Evolutionary conservation across 73 alveolate species (phyloP).

Genomic region (Blepharisma japonicum): DNA sequence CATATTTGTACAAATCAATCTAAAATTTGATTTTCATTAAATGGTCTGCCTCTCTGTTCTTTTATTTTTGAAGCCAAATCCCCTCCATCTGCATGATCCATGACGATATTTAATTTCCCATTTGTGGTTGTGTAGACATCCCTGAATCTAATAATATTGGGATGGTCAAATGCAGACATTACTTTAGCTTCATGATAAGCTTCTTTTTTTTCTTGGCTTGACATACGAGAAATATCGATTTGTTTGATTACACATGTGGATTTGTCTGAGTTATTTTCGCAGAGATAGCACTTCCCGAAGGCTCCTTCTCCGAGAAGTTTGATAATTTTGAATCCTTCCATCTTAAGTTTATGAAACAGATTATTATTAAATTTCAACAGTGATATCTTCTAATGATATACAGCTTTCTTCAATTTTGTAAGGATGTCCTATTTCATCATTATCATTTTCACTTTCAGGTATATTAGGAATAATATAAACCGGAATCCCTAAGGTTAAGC

Average conservation of each 20-base stretch:
- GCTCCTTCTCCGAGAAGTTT: conserved; percentile 89
- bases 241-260: conserved; percentile 79
- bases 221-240: conserved; percentile 76
- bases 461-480: no score
- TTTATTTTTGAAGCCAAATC: conserved; percentile 48
- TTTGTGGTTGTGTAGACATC: conserved; percentile 88
- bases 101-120: conserved; percentile 79
- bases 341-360: no score
- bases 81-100: conserved; percentile 89
- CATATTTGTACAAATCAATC: conserved; percentile 92
- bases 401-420: no score
- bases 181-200: conserved; percentile 88
- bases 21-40: conserved; percentile 81
- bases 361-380: no score
- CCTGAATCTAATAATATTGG: conserved; percentile 84
- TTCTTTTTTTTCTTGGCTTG: conserved; percentile 78
- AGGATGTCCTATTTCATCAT: no score
- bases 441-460: no score
- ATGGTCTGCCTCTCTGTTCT: conserved; percentile 40
- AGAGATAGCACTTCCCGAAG: conserved; percentile 91
- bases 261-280: conserved; percentile 72
- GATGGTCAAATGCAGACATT: conserved; percentile 83
- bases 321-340: conserved; percentile 14
- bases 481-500: no score
- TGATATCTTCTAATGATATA: no score